phyloP scores from a whole-genome alignment of 768 basidiomycete genomes.

The Termitomyces heimii region DNA sequence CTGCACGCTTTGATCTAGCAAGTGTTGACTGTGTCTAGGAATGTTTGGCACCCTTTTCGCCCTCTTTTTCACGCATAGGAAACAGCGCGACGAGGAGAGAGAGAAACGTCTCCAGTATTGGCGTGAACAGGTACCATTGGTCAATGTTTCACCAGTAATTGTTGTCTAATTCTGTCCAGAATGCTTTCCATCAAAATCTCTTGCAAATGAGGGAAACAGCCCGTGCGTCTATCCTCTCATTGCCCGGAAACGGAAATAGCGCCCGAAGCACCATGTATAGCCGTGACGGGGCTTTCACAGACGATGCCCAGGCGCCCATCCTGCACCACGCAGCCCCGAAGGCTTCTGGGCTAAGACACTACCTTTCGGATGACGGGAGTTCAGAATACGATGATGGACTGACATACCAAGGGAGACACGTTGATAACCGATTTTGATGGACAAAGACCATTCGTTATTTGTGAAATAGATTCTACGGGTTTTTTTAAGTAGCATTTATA shows the following conservation, averaged over 20 bases:
- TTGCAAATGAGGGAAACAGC: slow-evolving; percentile 75
- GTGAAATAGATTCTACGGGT: slow-evolving; percentile 12
- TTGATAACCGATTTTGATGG: slow-evolving; percentile 32
- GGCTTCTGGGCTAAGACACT: slow-evolving; percentile 49
- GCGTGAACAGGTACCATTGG: slow-evolving; percentile 65
- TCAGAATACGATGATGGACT: slow-evolving; percentile 46
- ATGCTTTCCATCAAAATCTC: slow-evolving; percentile 76
- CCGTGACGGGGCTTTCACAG: slow-evolving; percentile 39
- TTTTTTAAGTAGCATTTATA: background rate
- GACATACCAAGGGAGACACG: slow-evolving; percentile 32
- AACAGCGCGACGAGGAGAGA: slow-evolving; percentile 68
- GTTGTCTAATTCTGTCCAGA: slow-evolving; percentile 31
- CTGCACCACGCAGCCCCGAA: slow-evolving; percentile 42
- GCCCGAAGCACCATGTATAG: slow-evolving; percentile 45
- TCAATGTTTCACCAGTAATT: background rate
- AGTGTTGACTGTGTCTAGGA: slow-evolving; percentile 34
- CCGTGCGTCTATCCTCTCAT: slow-evolving; percentile 56
- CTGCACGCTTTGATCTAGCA: background rate
- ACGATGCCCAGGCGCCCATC: slow-evolving; percentile 53
- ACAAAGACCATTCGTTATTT: background rate
- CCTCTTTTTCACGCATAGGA: slow-evolving; percentile 66
- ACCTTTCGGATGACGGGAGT: slow-evolving; percentile 43
- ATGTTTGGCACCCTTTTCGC: slow-evolving; percentile 67
- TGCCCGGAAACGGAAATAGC: slow-evolving; percentile 41
- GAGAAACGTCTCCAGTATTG: slow-evolving; percentile 86